Evolutionary conservation across 1,284 basidiomycete genomes (phyloP), one percentile per base, ranked within the genome.

Genomic region (Porodaedalea pini): DNA sequence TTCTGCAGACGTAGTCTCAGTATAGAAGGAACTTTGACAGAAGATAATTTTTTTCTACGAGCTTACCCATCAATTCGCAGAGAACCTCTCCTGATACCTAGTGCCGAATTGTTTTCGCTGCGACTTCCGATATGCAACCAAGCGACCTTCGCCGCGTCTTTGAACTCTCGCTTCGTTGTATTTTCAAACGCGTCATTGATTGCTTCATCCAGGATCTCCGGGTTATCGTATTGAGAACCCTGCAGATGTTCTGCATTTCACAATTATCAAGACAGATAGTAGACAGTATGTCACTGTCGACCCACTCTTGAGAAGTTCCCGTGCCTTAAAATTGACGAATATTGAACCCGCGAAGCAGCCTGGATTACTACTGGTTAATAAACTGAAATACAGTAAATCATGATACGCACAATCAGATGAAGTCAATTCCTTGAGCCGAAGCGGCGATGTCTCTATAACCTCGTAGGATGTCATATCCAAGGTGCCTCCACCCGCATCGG

Each of bases 331-430:
- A 66, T 84, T 86, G 41, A 90, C 88, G 66, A 90, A 90, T n/a
- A 90, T 83, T 4, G 86, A 88, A 19, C 87, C 87, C 50, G 86
- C 85, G 67, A 90, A 90, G 36, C 88, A 80, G 69, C 85, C 85
- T 87, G 25, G 11, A 37, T 60, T 1, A 29, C 4, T 3, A 4
- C 41, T 34, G 41, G 36, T 4, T 19, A 32, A n/a, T 51, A 56
- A 37, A 11, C 15, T 21, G 27, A 23, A 27, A 39, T n/a, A n/a
- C n/a, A n/a, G n/a, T n/a, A n/a, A n/a, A n/a, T n/a, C n/a, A n/a
- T n/a, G 10, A 11, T 19, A 31, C 13, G 21, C 62, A 87, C 88
- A 90, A 67, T 89, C 86, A n/a, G 88, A 85, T 31, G 87, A 86
- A 1, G 87, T 86, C 61, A 88, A 81, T 69, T 90, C 87, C 67